Percentiles rank a stretch among this genome's conserved stretches.
These are phyloP conservation scores for Blastobotrys americana DNA, from an alignment of 805 yeast species.

Conservation along the genomic window DNA sequence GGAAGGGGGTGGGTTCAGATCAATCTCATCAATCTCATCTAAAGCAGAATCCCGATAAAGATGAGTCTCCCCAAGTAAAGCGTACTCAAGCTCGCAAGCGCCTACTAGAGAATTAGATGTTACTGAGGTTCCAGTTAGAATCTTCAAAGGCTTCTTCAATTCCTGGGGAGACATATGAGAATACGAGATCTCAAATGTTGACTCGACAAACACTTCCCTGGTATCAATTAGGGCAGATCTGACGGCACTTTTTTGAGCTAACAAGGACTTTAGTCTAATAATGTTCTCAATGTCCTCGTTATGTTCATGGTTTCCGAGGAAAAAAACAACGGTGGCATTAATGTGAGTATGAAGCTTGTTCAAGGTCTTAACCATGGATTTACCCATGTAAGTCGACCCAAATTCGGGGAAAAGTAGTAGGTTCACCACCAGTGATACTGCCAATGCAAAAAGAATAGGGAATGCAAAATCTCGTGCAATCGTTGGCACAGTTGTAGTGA, in stretches of 20 bases:
- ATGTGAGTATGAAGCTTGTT: constrained; percentile 37
- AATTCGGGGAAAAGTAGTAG: constrained; percentile 43
- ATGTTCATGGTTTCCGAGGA: constrained; percentile 20
- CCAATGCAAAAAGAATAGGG: constrained; percentile 43
- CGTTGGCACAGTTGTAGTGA: constrained; percentile 28
- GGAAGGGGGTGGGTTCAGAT: background rate
- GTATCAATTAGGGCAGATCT: constrained; percentile 32
- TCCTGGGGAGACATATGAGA: constrained; percentile 41
- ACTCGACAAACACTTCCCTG: constrained; percentile 38
- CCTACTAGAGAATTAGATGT: constrained; percentile 39
- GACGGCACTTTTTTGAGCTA: constrained; percentile 31
- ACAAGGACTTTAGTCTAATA: constrained; percentile 28
- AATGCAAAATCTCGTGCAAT: constrained; percentile 35
- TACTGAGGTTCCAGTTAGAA: constrained; percentile 30
- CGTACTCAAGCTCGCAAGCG: constrained; percentile 42
- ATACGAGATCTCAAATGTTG: constrained; percentile 43
- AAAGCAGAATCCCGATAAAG: constrained; percentile 2
- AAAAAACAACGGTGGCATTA: constrained; percentile 35
- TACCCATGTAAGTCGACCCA: constrained; percentile 44
- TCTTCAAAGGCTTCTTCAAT: constrained; percentile 32
- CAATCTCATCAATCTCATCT: constrained; percentile 4
- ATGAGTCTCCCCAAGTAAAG: constrained; percentile 26
- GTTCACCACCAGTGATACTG: constrained; percentile 38
- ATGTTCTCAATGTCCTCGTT: constrained; percentile 19
- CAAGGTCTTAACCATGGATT: constrained; percentile 35